Conservation (phyloP, 495 filamentous ascomycete species). For the Penicillium paxilli region DNA sequence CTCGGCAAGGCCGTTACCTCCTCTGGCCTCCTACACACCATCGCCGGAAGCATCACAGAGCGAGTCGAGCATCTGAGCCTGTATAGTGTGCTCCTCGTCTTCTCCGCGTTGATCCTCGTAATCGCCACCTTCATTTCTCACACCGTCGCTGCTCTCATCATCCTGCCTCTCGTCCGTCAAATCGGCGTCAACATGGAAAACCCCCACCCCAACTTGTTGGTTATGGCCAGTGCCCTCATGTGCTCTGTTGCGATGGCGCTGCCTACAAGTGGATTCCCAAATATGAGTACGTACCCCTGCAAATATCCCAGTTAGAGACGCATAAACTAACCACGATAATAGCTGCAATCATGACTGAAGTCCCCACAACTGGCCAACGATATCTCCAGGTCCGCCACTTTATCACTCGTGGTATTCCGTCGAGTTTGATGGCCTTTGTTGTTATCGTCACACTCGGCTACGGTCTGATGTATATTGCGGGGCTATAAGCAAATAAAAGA, state of each 20-base stretch:
- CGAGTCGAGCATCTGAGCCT: constrained; percentile 76
- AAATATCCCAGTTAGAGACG: background rate
- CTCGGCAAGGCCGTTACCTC: constrained; percentile 94
- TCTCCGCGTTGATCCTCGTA: constrained; percentile 81
- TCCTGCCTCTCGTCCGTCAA: constrained; percentile 83
- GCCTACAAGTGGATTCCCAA: constrained; percentile 95
- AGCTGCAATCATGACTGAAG: constrained; percentile 99
- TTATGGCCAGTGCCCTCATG: constrained; percentile 79
- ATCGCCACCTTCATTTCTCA: constrained; percentile 98
- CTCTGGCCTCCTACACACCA: constrained; percentile 88
- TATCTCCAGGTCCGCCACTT: constrained; percentile 95
- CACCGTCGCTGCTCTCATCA: constrained; percentile 93
- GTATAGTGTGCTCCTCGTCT: constrained; percentile 85
- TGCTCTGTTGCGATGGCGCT: constrained; percentile 79
- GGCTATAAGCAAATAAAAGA: too few relatives aligned
- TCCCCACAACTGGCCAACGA: constrained; percentile 82
- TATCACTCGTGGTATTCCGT: constrained; percentile 83
- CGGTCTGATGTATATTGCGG: constrained; percentile 77
- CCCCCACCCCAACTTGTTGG: constrained; percentile 90
- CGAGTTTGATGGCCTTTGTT: constrained; percentile 73
- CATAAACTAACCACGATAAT: constrained; percentile 22
- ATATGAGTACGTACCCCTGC: constrained; percentile 81
- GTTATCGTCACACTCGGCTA: constrained; percentile 90
- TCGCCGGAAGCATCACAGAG: constrained; percentile 72
- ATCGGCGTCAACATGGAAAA: constrained; percentile 83